Evolutionary conservation across 2,329 filamentous ascomycete species (phyloP), one percentile per base, ranked within the genome.

Genomic region (Exophiala sp.): DNA sequence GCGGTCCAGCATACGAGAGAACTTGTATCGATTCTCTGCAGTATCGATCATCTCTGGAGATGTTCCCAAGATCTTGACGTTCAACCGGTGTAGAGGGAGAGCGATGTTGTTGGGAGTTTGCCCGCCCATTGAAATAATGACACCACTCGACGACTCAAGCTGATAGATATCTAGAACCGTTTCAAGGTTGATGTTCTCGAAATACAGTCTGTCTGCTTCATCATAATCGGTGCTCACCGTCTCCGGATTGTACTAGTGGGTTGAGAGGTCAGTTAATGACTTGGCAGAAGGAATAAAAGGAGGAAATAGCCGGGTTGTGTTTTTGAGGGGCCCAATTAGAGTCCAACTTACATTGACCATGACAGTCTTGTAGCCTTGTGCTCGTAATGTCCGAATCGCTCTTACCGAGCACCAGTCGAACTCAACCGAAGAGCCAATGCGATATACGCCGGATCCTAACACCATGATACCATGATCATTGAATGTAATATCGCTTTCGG

Each of bases 371-470:
- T 85, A 82, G 2, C 86, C 86, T 53, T 83, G 80, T 58, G 87
- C 81, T 43, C 93, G 82, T 6, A 98, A 78, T 1, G 93, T 97
- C 56, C 91, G 83, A 56, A 97, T 94, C 4, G 93, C 88, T 53
- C 91, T 79, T 22, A 98, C 93, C 3, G 93, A 95, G 68, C 93
- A 97, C 93, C 93, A 98, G 70, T 98, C 93, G 68, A 98, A 98
- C 66, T 98, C 93, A 52, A 98, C 93, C 0, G 91, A 96, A 0
- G 90, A 96, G 59, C 93, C 93, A 58, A 98, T 98, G 54, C 93
- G 82, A 75, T 97, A 97, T 8, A 96, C 90, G 69, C 91, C 91
- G 24, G 90, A 96, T 11, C 91, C 91, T 23, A 97, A 77, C 7
- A 98, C 91, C 89, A 97, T 96, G 54, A 96, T 80, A 64, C 93